These are phyloP conservation scores for Neoboletus magnificus DNA, from an alignment of 768 basidiomycete species.

Conservation along the genomic window DNA sequence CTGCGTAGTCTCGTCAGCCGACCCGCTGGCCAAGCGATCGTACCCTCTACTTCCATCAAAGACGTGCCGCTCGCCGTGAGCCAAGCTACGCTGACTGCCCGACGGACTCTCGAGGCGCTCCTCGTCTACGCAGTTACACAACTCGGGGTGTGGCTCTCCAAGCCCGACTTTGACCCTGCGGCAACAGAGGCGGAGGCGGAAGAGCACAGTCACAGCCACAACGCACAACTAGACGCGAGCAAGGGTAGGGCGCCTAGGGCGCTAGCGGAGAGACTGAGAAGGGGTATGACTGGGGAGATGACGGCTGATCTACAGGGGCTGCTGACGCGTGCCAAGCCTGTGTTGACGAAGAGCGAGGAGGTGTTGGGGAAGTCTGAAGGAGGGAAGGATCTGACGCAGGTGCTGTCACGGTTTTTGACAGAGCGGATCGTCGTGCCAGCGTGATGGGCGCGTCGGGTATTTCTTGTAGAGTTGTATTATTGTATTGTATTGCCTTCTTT, in stretches of 20 bases:
- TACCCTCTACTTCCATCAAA: slow-evolving; percentile 30
- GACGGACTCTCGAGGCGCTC: slow-evolving; percentile 63
- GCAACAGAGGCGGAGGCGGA: slow-evolving; percentile 43
- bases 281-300: slow-evolving; percentile 82
- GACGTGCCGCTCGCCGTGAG: slow-evolving; percentile 45
- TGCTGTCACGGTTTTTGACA: slow-evolving; percentile 63
- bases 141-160: slow-evolving; percentile 73
- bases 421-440: slow-evolving; percentile 51
- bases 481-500: slow-evolving; percentile 4
- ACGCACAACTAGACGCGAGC: slow-evolving; percentile 18
- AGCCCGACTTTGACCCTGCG: slow-evolving; percentile 59
- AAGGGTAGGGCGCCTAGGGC: slow-evolving; percentile 44
- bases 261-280: slow-evolving; percentile 61
- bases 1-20: slow-evolving; percentile 63
- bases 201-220: slow-evolving; percentile 30
- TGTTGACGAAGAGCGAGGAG: slow-evolving; percentile 57
- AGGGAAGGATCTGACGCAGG: slow-evolving; percentile 53
- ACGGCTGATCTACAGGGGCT: slow-evolving; percentile 66
- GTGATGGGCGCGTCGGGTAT: slow-evolving; percentile 18
- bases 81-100: slow-evolving; percentile 53
- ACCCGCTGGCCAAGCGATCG: slow-evolving; percentile 55
- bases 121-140: slow-evolving; percentile 73
- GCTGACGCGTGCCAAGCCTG: slow-evolving; percentile 59
- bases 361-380: slow-evolving; percentile 39
- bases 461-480: slow-evolving; percentile 2